Base-by-base conservation (phyloP, 179 eudicot genomes). In the Beta lomatogona region DNA sequence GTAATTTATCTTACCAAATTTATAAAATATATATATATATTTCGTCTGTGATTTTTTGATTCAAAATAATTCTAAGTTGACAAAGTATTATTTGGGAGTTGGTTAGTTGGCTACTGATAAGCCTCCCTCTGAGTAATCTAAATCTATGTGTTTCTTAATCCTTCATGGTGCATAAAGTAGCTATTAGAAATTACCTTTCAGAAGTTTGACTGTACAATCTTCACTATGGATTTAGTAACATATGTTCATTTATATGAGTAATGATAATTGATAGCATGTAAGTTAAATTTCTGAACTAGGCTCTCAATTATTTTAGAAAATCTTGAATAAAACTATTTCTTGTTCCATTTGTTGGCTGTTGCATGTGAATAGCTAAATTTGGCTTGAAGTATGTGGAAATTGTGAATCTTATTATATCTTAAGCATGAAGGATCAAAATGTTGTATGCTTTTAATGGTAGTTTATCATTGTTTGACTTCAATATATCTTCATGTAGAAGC, bases 401-500 rank as follows among this genome's bases (percentile, higher is more conserved):
- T 16, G 57, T 48, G 66, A 6, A 52, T 36, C n/a, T 54, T 69
- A 19, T 22, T 22, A 10, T 71, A 36, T 36, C 41, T 36, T 36
- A 36, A 36, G 48, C 21, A 18, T 5, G 31, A 31, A 36, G 31
- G 12, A 9, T 31, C 31, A 7, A 13, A 15, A 14, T 64, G 69
- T 18, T 0, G 31, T 50, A 16, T 60, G 4, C 48, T 18, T 50
- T 15, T 80, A 46, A 36, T 44, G 4, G 67, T 69, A 59, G 28
- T 44, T 68, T 16, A 15, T 79, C 3, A 41, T 53, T 53, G 54
- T 54, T 57, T 79, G 55, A 76, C 77, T 82, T 79, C 16, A 48
- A n/a, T 50, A 81, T 16, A 61, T 77, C 46, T 88, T 52, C 64
- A 63, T 91, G 92, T 91, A 95, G 99, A 91, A 82, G 87, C 82